These are phyloP conservation scores for Venturia oleaginea DNA, from an alignment of 2,329 filamentous ascomycete genomes.

Conservation along the genomic window DNA sequence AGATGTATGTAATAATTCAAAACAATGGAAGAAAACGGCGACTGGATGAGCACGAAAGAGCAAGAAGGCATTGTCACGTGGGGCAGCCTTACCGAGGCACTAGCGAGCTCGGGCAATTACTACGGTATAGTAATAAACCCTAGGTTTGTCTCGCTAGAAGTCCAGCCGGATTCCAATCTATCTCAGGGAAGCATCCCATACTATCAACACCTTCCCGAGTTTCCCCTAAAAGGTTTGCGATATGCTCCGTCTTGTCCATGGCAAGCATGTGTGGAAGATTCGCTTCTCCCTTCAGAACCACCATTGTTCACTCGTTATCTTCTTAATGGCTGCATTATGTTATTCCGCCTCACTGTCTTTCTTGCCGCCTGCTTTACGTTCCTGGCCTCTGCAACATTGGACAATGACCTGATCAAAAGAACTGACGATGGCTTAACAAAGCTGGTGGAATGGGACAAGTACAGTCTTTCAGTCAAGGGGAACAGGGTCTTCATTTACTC, in stretches of 20 bases:
- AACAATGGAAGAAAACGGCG: too few species aligned
- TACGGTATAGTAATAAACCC: too few species aligned
- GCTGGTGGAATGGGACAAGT: slow-evolving; percentile 43
- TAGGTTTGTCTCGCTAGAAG: background rate
- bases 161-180: background rate
- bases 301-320: background rate
- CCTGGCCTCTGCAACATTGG: slow-evolving; percentile 21
- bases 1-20: background rate
- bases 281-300: background rate
- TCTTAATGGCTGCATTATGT: background rate
- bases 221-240: background rate
- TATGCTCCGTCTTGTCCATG: background rate
- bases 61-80: too few species aligned
- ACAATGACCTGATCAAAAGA: too few species aligned
- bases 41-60: too few species aligned
- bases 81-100: too few species aligned
- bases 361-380: slow-evolving; percentile 18
- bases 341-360: slow-evolving; percentile 16
- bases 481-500: slow-evolving; percentile 44
- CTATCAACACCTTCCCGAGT: background rate
- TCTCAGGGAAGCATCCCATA: background rate
- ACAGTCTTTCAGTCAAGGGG: slow-evolving; percentile 44
- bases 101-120: too few species aligned
- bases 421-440: slow-evolving; percentile 34
- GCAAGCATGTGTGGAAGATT: background rate